Conservation (phyloP, 1,284 basidiomycete species). For the Ganoderma multipileum region DNA sequence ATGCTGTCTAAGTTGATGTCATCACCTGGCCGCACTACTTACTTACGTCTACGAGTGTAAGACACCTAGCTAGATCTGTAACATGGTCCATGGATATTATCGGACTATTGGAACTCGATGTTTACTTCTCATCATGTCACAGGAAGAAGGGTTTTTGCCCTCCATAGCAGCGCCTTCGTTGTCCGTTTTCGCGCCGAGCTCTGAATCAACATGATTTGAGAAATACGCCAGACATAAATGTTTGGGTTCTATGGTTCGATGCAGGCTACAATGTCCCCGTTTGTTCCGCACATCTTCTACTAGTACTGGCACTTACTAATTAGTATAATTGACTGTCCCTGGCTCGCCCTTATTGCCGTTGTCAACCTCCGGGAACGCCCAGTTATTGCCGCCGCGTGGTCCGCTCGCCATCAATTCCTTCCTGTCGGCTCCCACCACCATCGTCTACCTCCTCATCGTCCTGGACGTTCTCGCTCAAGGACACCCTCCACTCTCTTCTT, state of each 20-base stretch:
- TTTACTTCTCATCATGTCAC: background rate
- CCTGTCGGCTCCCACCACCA: constrained; percentile 32
- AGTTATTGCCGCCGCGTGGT: constrained; percentile 28
- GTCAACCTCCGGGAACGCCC: constrained; percentile 24
- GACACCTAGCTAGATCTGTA: background rate
- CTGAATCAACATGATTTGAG: background rate
- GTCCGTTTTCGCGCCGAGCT: background rate
- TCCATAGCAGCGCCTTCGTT: background rate
- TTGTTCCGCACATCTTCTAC: constrained; percentile 12
- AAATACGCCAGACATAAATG: background rate
- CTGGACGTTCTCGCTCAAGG: constrained; percentile 31
- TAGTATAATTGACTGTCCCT: constrained; percentile 11
- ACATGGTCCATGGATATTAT: background rate
- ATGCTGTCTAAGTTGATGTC: background rate
- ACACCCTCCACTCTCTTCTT: constrained; percentile 40
- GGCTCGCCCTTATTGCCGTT: constrained; percentile 16
- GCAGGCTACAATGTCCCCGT: background rate
- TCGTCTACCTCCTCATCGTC: constrained; percentile 15
- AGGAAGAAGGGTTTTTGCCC: background rate
- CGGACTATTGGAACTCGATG: background rate
- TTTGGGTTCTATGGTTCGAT: background rate
- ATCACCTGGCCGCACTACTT: background rate
- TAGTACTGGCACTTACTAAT: background rate
- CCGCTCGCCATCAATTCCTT: constrained; percentile 29
- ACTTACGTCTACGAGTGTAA: background rate